Percentiles rank a stretch among this genome's conserved stretches.
phyloP scores from a whole-genome alignment of 768 basidiomycete genomes.

The Tylopilus balloui region DNA sequence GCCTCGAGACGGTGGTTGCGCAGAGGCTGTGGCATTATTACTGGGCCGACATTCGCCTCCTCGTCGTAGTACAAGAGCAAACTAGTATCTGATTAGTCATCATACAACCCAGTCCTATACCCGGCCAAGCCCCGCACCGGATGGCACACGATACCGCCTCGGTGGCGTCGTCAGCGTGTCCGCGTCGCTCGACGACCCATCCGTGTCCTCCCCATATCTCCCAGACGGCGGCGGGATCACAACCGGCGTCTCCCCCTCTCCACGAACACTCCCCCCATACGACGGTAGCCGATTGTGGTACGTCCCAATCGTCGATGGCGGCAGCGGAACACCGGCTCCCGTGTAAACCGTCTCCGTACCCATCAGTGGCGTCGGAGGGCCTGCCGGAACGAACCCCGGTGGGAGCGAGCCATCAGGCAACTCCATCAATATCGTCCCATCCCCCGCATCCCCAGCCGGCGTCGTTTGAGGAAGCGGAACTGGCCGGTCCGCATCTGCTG shows the following conservation, averaged over 20 bases:
- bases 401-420: constrained; percentile 31
- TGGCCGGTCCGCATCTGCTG: constrained; percentile 38
- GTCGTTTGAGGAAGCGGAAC: constrained; percentile 28
- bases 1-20: constrained; percentile 39
- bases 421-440: constrained; percentile 21
- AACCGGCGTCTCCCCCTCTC: constrained; percentile 9
- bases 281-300: constrained; percentile 25
- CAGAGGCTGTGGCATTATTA: constrained; percentile 33
- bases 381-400: constrained; percentile 35
- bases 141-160: constrained; percentile 20
- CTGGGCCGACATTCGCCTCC: constrained; percentile 3
- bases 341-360: constrained; percentile 20
- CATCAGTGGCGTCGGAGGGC: constrained; percentile 15
- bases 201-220: constrained; percentile 13
- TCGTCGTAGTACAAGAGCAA: neutral
- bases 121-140: constrained; percentile 23
- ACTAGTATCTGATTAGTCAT: neutral
- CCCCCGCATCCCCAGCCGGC: constrained; percentile 1
- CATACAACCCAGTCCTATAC: constrained; percentile 15
- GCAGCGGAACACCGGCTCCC: constrained; percentile 30
- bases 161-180: constrained; percentile 36
- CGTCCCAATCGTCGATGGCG: constrained; percentile 26
- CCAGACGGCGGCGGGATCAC: constrained; percentile 30
- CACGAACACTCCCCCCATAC: constrained; percentile 1
- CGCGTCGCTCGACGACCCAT: constrained; percentile 30